A percentile compares a stretch with the other conserved stretches of the same genome.
Evolutionary conservation across 176 grass and related monocot species (phyloP).

Genomic region (Poa pratensis): DNA sequence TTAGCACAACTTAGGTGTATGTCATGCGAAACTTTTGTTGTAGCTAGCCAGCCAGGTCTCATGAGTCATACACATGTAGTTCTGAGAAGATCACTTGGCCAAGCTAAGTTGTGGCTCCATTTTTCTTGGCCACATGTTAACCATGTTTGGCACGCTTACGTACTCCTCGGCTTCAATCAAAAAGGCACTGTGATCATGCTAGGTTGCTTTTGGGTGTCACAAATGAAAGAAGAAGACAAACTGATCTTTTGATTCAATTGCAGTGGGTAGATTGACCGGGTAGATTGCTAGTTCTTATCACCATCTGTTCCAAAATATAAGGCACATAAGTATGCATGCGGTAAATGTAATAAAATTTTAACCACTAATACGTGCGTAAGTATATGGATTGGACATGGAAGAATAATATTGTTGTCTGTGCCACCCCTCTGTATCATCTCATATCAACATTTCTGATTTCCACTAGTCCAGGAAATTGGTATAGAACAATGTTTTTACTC

Average conservation of each 20-base stretch:
- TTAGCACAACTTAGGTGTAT: background rate
- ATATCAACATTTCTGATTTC: background rate
- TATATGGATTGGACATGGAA: too few species aligned
- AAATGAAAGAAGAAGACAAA: background rate
- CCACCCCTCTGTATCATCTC: background rate
- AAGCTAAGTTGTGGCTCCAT: background rate
- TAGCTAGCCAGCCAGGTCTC: background rate
- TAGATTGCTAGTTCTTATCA: background rate
- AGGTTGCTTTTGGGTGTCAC: constrained; percentile 6
- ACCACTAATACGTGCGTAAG: too few species aligned
- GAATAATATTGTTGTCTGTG: too few species aligned
- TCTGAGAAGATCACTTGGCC: background rate
- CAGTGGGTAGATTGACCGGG: background rate
- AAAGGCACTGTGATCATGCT: background rate
- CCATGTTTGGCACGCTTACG: background rate
- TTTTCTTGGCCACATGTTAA: background rate
- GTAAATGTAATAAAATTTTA: too few species aligned
- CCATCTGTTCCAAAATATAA: too few species aligned
- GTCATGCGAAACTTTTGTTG: background rate
- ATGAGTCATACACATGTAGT: background rate
- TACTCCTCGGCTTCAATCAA: background rate
- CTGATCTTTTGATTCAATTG: constrained; percentile 1
- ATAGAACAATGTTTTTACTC: background rate
- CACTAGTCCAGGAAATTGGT: background rate
- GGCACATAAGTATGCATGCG: too few species aligned